These are phyloP conservation scores for Ogataea dorogensis DNA, from an alignment of 805 yeast genomes.

Conservation along the genomic window DNA sequence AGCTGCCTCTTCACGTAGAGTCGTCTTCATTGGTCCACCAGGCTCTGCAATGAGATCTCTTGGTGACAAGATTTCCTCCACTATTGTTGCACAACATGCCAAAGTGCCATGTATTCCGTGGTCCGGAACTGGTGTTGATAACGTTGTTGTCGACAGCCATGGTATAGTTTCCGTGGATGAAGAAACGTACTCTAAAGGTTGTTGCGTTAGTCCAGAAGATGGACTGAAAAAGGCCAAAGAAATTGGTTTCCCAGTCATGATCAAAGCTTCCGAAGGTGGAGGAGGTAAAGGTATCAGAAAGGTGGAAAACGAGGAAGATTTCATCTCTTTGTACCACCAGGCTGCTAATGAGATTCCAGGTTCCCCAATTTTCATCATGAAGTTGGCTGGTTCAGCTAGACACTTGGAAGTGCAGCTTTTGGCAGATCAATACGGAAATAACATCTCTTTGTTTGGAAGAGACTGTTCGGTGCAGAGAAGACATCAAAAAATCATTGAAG, in stretches of 20 bases:
- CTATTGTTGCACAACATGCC: slow-evolving; percentile 99
- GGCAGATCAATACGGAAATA: slow-evolving; percentile 98
- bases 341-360: slow-evolving; percentile 98
- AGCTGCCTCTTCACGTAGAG: slow-evolving; percentile 88
- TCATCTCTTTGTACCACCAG: slow-evolving; percentile 75
- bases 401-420: slow-evolving; percentile 96
- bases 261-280: slow-evolving; percentile 99
- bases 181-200: slow-evolving; percentile 81
- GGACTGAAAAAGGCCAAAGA: slow-evolving; percentile 80
- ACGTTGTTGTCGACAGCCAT: slow-evolving; percentile 70
- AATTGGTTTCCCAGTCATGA: slow-evolving; percentile 98
- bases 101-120: slow-evolving; percentile 98
- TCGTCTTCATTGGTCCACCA: slow-evolving; percentile 97
- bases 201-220: slow-evolving; percentile 81
- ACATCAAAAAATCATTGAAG: slow-evolving; percentile 98
- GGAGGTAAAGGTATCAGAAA: slow-evolving; percentile 99
- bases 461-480: slow-evolving; percentile 99
- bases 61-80: slow-evolving; percentile 97
- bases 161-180: slow-evolving; percentile 88
- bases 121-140: slow-evolving; percentile 97
- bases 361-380: slow-evolving; percentile 97
- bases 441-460: slow-evolving; percentile 95
- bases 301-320: slow-evolving; percentile 82
- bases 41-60: slow-evolving; percentile 99
- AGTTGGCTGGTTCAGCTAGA: slow-evolving; percentile 95